phyloP scores from a whole-genome alignment of 768 basidiomycete species.

The Hydnum rufescens region DNA sequence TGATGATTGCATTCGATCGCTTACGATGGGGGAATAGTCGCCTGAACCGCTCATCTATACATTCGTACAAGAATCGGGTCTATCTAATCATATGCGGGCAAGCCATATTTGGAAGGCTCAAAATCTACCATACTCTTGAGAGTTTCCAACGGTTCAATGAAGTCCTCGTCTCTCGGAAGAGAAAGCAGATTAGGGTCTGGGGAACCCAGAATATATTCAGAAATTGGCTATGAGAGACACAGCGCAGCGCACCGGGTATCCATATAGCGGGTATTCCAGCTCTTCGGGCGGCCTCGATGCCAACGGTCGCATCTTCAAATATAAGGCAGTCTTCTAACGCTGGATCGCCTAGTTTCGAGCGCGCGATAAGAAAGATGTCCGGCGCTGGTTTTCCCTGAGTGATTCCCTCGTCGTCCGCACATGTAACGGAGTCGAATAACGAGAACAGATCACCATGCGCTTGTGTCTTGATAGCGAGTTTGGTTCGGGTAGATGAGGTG shows the following conservation, averaged over 20 bases:
- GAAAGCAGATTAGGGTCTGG: not conserved
- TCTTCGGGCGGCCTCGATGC: not conserved
- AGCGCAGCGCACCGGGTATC: not conserved
- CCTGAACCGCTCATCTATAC: no score
- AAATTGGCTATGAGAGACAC: not conserved
- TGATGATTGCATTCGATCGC: no score
- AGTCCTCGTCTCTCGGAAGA: not conserved
- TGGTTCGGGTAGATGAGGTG: not conserved
- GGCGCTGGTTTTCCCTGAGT: not conserved
- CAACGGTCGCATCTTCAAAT: slow-evolving; percentile 5
- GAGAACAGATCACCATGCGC: not conserved
- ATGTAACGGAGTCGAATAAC: not conserved
- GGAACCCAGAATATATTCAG: not conserved
- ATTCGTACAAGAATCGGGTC: no score
- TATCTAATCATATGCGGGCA: no score
- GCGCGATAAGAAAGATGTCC: not conserved
- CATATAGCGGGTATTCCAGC: not conserved
- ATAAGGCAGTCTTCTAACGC: not conserved
- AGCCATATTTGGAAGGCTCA: not conserved
- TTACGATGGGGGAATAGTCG: no score
- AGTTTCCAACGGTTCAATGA: not conserved
- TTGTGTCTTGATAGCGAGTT: not conserved
- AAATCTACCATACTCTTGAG: not conserved
- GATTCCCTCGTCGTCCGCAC: not conserved
- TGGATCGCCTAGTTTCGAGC: not conserved